These are phyloP conservation scores for Agrocybe chaxingu DNA, from an alignment of 768 basidiomycete species.

Conservation along the genomic window DNA sequence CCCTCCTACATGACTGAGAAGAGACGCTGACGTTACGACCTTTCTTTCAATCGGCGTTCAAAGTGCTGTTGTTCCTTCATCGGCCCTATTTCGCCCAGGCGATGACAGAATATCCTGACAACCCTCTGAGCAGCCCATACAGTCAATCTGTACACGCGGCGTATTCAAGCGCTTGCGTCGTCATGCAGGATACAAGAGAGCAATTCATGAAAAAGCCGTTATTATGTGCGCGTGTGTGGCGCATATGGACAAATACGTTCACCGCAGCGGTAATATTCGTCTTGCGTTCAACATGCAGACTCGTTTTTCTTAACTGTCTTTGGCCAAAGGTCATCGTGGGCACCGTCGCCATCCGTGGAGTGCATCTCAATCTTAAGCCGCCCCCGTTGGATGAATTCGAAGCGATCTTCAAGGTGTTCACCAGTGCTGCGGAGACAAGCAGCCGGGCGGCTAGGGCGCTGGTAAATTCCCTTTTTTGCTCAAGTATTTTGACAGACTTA, in stretches of 20 bases:
- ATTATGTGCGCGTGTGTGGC: conserved; percentile 51
- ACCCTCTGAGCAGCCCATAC: conserved; percentile 47
- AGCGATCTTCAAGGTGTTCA: conserved; percentile 42
- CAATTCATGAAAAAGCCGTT: conserved; percentile 42
- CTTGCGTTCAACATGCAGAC: not conserved
- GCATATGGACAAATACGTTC: conserved; percentile 57
- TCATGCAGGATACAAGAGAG: conserved; percentile 37
- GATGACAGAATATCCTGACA: conserved; percentile 41
- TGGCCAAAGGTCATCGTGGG: conserved; percentile 47
- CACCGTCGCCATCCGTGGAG: conserved; percentile 46
- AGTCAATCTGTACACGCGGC: conserved; percentile 48
- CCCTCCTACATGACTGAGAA: not conserved
- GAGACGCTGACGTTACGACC: not conserved
- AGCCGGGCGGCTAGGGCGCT: conserved; percentile 47
- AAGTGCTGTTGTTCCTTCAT: conserved; percentile 55
- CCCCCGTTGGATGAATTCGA: conserved; percentile 45
- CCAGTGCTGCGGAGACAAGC: conserved; percentile 39
- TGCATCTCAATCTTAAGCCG: conserved; percentile 40
- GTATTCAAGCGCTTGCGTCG: conserved; percentile 46
- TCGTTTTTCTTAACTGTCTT: not conserved
- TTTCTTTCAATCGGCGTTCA: conserved; percentile 1
- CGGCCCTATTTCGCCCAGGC: conserved; percentile 57
- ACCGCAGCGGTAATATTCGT: conserved; percentile 43
- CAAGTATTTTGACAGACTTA: not conserved
- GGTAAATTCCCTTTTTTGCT: conserved; percentile 25